Evolutionary conservation across 2,329 filamentous ascomycete genomes (phyloP).

Genomic region (Phyllosticta capitalensis): DNA sequence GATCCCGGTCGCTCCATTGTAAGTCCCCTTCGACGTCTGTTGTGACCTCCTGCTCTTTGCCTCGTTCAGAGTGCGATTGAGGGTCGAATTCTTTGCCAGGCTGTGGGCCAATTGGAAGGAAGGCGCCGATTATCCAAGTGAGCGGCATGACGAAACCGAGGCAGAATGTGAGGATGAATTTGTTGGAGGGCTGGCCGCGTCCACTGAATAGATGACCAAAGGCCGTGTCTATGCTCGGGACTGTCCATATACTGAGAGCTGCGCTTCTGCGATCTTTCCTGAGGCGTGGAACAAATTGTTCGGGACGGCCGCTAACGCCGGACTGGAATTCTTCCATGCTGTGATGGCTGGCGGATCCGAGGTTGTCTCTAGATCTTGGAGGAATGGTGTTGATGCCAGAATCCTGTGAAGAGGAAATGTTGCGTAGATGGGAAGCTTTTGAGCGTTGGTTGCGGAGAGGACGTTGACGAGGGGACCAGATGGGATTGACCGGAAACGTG

Average conservation of each 20-base stretch:
- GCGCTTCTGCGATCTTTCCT: conserved; percentile 6
- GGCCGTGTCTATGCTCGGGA: conserved; percentile 1
- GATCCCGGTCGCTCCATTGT: conserved; percentile 7
- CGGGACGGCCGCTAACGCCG: neutral
- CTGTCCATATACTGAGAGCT: conserved; percentile 7
- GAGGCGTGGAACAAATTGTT: conserved; percentile 1
- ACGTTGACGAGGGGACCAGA: conserved; percentile 30
- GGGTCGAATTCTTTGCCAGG: conserved; percentile 1
- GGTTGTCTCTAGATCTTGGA: neutral
- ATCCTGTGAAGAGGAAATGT: neutral
- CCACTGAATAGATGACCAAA: conserved; percentile 1
- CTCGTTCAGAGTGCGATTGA: neutral
- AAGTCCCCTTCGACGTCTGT: neutral
- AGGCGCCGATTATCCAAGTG: conserved; percentile 6
- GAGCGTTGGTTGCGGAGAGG: conserved; percentile 18
- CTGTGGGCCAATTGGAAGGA: conserved; percentile 1
- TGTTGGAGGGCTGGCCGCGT: neutral
- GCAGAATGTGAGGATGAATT: conserved; percentile 4
- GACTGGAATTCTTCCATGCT: neutral
- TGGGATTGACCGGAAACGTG: conserved; percentile 25
- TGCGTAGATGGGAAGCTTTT: neutral
- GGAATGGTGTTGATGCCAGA: neutral
- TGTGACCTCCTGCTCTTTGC: neutral
- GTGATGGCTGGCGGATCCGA: neutral
- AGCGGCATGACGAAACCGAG: conserved; percentile 9